These are phyloP conservation scores for Aureobasidium sp. DNA, from an alignment of 2,329 filamentous ascomycete genomes.

Conservation along the genomic window DNA sequence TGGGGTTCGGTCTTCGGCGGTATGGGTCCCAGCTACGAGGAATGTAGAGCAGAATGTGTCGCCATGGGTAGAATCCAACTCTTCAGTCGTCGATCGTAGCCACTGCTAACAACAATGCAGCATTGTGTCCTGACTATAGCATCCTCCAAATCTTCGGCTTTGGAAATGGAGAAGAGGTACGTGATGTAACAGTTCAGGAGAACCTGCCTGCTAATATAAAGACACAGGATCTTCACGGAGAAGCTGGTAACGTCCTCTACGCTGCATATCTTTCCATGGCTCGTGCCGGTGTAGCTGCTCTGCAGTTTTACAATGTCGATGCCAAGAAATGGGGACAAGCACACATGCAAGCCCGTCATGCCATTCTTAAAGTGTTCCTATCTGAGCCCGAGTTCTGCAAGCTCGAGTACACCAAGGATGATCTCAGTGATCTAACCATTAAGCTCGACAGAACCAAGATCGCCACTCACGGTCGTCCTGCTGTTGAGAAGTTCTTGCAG, in stretches of 20 bases:
- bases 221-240: slow-evolving; percentile 54
- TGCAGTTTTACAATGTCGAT: slow-evolving; percentile 94
- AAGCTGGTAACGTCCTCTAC: slow-evolving; percentile 82
- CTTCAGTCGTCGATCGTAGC: no score
- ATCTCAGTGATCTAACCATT: slow-evolving; percentile 70
- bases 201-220: background rate
- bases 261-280: slow-evolving; percentile 89
- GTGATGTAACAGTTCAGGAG: background rate
- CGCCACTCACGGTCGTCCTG: slow-evolving; percentile 68
- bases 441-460: slow-evolving; percentile 81
- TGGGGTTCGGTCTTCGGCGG: slow-evolving; percentile 71
- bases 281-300: slow-evolving; percentile 74
- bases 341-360: slow-evolving; percentile 76
- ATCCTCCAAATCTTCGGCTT: slow-evolving; percentile 89
- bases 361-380: slow-evolving; percentile 77
- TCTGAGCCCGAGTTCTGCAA: slow-evolving; percentile 78
- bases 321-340: slow-evolving; percentile 65
- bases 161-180: slow-evolving; percentile 57
- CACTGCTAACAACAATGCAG: slow-evolving; percentile 22
- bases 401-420: slow-evolving; percentile 59
- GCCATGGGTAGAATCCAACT: slow-evolving; percentile 52
- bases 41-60: slow-evolving; percentile 88
- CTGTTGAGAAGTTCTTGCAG: slow-evolving; percentile 79
- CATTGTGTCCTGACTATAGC: slow-evolving; percentile 76
- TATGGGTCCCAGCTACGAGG: slow-evolving; percentile 82